Base-by-base conservation (phyloP, 768 basidiomycete genomes). In the Lactarius sp. region DNA sequence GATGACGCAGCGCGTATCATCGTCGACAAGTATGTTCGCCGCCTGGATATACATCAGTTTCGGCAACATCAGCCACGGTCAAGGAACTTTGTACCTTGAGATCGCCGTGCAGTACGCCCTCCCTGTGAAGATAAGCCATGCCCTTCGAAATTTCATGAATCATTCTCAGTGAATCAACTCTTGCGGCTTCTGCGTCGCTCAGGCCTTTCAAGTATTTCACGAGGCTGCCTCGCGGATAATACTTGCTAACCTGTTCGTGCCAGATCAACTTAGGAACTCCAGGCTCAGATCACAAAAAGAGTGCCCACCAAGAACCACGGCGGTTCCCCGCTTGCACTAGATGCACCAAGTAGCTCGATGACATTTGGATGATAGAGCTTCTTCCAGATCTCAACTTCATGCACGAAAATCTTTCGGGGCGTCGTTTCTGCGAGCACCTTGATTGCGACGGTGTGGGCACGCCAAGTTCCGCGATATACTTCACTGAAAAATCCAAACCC, bases 381-480 rank as follows among this genome's bases (percentile, higher is more conserved):
- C 65, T 85, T 83, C 92, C 92, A 94, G 5, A 89, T 83, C 53
- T 79, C 79, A 27, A 87, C 81, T 71, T 92, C 86, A 59, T 81
- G 81, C 22, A 86, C 72, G 75, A 94, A 94, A 6, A 90, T 76
- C 37, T 80, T 75, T 49, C 79, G 77, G 2, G 86, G 84, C 1
- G 86, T 85, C 42, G 79, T 79, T 54, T 82, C 79, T 2, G 84
- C 80, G 14, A 92, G 76, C 3, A 89, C 82, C 73, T 92, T 92
- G 77, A 91, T 80, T 4, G 88, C 86, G 7, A 91, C 90, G 0
- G 78, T 77, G 22, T 79, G 78, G 3, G 78, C 81, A 41, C 83
- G 78, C 90, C 92, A 94, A 12, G 74, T 80, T 0, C 90, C 92
- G n/a, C 79, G 78, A 73, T 87, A 92, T 7, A 93, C 89, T 59